Evolutionary conservation across 805 yeast species (phyloP).

Genomic region (Candida coquimbonensis): DNA sequence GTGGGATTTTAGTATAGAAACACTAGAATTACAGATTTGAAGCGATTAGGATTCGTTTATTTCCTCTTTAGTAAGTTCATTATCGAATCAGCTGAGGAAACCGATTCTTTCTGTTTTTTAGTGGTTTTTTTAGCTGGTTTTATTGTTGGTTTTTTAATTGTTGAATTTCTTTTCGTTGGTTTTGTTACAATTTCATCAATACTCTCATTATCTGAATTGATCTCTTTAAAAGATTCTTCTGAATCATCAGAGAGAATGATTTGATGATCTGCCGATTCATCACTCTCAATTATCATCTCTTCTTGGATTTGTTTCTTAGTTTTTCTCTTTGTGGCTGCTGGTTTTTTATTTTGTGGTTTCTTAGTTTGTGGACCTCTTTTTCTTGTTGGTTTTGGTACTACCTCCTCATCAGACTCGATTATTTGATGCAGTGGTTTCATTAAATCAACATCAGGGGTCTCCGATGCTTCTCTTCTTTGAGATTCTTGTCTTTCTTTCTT

Average conservation of each 20-base stretch:
- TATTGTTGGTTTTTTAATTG: neutral
- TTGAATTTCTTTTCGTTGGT: neutral
- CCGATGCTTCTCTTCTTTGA: neutral
- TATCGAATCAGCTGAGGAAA: neutral
- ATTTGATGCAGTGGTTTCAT: neutral
- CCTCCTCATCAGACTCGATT: slow-evolving; percentile 3
- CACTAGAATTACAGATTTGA: too few species aligned
- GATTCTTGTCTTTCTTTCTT: slow-evolving; percentile 25
- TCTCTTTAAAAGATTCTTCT: slow-evolving; percentile 2
- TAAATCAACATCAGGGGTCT: neutral
- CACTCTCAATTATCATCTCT: neutral
- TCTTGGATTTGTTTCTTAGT: neutral
- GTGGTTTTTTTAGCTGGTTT: neutral
- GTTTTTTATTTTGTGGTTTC: neutral
- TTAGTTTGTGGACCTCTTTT: neutral
- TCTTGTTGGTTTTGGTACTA: neutral
- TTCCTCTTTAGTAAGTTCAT: neutral
- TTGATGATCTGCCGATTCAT: neutral
- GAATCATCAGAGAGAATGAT: neutral
- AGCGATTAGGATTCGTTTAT: neutral
- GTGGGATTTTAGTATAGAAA: too few species aligned
- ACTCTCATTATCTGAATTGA: slow-evolving; percentile 2
- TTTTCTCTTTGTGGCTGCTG: neutral
- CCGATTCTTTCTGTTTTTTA: neutral
- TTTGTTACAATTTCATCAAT: neutral